Conservation (phyloP, 1,284 basidiomycete genomes). For the Sporisorium iseilematis-ciliati region DNA sequence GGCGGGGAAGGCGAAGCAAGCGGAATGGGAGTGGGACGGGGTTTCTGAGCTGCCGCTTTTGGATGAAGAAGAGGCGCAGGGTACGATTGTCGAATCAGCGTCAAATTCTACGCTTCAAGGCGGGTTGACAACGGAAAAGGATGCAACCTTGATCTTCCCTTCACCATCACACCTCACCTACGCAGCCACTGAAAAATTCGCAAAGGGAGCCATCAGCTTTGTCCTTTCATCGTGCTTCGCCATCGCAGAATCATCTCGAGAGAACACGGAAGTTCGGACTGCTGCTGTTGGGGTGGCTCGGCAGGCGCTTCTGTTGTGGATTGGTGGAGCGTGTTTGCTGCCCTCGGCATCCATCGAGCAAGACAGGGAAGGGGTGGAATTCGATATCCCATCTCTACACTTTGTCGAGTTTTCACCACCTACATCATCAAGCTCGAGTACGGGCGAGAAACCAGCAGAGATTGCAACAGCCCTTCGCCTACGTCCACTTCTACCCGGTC, state of each 20-base stretch:
- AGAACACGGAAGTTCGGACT: conserved; percentile 1
- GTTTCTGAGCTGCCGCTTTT: conserved; percentile 59
- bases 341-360: neutral
- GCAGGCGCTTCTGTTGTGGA: conserved; percentile 33
- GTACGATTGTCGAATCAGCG: neutral
- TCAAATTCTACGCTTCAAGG: neutral
- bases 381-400: neutral
- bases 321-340: conserved; percentile 26
- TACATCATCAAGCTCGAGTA: neutral
- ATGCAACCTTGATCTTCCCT: conserved; percentile 15
- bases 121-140: neutral
- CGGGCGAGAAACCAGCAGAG: neutral
- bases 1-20: neutral
- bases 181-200: conserved; percentile 18
- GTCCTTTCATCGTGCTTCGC: conserved; percentile 31
- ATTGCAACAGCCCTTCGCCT: conserved; percentile 13
- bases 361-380: no score
- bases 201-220: conserved; percentile 47
- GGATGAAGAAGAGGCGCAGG: conserved; percentile 30
- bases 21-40: conserved; percentile 68
- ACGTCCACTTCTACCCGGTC: conserved; percentile 35
- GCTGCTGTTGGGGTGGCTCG: conserved; percentile 19
- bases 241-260: conserved; percentile 29
- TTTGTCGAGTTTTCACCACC: neutral
- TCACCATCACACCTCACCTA: conserved; percentile 19